Base-by-base conservation (phyloP, 1,284 basidiomycete species). In the Phylloporus gajari region DNA sequence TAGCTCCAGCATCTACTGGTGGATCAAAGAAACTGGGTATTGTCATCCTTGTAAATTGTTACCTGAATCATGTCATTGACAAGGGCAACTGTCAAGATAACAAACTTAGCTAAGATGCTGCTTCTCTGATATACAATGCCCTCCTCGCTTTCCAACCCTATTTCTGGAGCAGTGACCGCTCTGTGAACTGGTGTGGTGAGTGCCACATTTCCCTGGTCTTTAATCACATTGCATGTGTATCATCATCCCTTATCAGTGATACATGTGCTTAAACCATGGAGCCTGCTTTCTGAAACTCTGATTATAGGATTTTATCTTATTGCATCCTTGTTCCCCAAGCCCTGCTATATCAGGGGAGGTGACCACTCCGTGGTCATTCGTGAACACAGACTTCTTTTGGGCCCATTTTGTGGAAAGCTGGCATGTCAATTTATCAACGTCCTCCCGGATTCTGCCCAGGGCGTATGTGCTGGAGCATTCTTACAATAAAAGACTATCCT, bases 101-200 rank as follows among this genome's bases (percentile, higher is more conserved):
- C 94, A n/a, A 96, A 96, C 81, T 88, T 96, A 40, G 90, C 95
- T 61, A 97, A 96, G n/a, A n/a, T 81, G 88, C 93, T 0, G 90
- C 94, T 53, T 91, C 95, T 25, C 82, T 96, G 65, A 88, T 97
- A 64, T 97, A 91, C 84, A 91, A 92, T 79, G 88, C 94, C 21
- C 88, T 96, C 63, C 86, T 90, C 60, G 91, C 89, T 6, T 94
- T 93, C 73, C 85, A 87, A 27, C 80, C 87, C 42, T 84, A 91
- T 76, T 96, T 95, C 79, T 95, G 94, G 42, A 75, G 81, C 53
- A 87, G 84, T 8, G 85, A 86, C 70, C 88, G 87, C 78, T 89
- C 93, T 9, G 94, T 97, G 35, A 97, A 96, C 79, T 97, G 96
- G 96, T 92, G 91, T 86, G 95, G 95, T 96, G 77, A 84, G 79